Evolutionary conservation across 2,329 filamentous ascomycete genomes (phyloP).

Genomic region (Venturia oleaginea): DNA sequence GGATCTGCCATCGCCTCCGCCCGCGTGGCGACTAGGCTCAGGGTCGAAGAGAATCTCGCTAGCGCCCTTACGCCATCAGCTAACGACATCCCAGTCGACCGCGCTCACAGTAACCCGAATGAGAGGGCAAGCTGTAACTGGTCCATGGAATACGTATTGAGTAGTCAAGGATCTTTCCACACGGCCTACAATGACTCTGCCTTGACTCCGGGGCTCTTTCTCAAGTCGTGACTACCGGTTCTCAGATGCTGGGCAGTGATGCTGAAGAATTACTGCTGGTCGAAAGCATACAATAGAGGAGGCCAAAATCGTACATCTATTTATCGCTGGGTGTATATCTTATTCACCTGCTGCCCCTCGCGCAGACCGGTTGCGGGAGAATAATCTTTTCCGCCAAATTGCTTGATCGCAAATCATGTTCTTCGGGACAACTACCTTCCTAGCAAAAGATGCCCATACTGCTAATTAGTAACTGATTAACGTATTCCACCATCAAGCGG

Average conservation of each 20-base stretch:
- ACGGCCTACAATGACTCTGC: not conserved
- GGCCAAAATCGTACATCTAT: too few species aligned
- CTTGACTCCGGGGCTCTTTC: not conserved
- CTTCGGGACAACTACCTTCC: too few species aligned
- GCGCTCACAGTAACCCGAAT: not conserved
- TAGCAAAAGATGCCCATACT: too few species aligned
- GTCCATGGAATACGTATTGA: not conserved
- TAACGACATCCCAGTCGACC: not conserved
- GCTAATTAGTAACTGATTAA: too few species aligned
- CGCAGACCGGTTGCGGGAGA: too few species aligned
- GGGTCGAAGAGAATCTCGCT: not conserved
- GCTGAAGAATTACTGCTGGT: not conserved
- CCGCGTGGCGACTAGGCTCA: not conserved
- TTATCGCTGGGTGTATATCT: too few species aligned
- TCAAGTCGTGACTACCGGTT: not conserved
- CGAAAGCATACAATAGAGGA: too few species aligned
- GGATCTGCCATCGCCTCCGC: not conserved
- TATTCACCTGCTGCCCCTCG: too few species aligned
- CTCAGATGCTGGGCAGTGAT: not conserved
- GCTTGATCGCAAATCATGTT: too few species aligned
- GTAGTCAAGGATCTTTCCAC: not conserved
- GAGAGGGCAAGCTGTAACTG: not conserved
- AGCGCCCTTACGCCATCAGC: not conserved
- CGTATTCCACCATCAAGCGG: too few species aligned
- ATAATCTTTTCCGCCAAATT: too few species aligned